Base-by-base conservation (phyloP, 495 filamentous ascomycete species). In the Bacidia rubella region DNA sequence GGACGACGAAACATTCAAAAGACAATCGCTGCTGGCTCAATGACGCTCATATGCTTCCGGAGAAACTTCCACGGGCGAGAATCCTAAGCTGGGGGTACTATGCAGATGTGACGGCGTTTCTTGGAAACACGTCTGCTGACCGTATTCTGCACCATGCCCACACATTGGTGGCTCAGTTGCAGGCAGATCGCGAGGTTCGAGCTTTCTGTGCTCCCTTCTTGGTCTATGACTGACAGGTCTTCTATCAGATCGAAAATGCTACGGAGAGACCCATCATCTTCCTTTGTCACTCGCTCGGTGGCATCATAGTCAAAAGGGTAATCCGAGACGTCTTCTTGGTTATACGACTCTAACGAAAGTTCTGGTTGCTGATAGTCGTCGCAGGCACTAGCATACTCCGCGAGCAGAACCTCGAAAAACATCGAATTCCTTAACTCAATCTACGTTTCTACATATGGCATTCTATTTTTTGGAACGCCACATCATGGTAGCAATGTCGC, bases 401-500 rank as follows among this genome's bases (percentile, higher is more conserved):
- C 35, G 2, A 57, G 54, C 17, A 45, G 58, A 24, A 52, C 51
- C 23, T 25, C 48, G 11, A 23, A 44, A 22, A 51, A 51, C 20
- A 52, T 60, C 22, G 17, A 41, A 19, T 63, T 67, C 55, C 54
- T 68, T 11, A 57, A 64, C 51, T 65, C 66, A 7, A 66, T 70
- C 42, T 70, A 63, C 45, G 57, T 61, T 21, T 64, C 60, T 46
- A 70, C 67, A 25, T 67, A 60, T 52, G 64, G 50, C 21, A 62
- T 68, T 49, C 53, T 70, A 24, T 70, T 69, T 53, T 66, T 70
- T 35, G 66, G 67, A 21, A 70, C 68, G n/a, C 68, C 68, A 12
- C 68, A 70, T 51, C 39, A 56, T 38, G 62, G 63, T 47, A 57
- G 58, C 35, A 52, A 49, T 53, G 55, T 59, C 46, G 63, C 62